Base-by-base conservation (phyloP, 495 filamentous ascomycete species). In the Talaromyces trachyspermus region DNA sequence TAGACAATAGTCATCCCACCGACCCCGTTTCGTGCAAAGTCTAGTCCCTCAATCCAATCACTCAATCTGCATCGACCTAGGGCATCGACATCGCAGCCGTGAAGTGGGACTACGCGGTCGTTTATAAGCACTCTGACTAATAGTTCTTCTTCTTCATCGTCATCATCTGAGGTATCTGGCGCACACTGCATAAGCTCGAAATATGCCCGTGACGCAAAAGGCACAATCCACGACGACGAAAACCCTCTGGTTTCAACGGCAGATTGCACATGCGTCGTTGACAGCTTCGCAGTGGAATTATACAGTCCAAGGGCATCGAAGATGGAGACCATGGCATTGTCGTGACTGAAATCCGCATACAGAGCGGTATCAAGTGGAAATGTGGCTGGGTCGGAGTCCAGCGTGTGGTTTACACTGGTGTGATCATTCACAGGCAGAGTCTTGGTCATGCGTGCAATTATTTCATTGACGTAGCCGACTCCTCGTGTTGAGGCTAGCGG, bases 271-370 rank as follows among this genome's bases (percentile, higher is more conserved):
- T 72, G 62, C 4, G 75, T 71, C 27, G 64, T 70, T 0, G 70
- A 66, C 1, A 84, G 62, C 0, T 66, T 62, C 5, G 43, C 54
- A 0, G 79, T 84, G 18, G 54, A 59, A 26, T 87, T 83, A 58
- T 86, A 92, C 44, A 94, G 52, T 0, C 87, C 84, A 49, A 95
- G 55, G 1, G 88, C 86, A 14, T 75, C 76, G 61, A 85, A 82
- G 24, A 89, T 78, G 14, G 71, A 70, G 11, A 79, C 78, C 78
- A 94, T 84, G 49, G 84, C 80, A 58, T 92, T 94, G 63, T 95
- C 89, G 56, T 95, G 89, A 17, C 80, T 83, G 58, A 95, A 94
- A 63, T 95, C 89, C 0, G 86, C 88, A 50, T 88, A 95, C 3
- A 92, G 60, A 4, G 49, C 64, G 14, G 66, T 61, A 33, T 78